Conservation (phyloP, 2,329 filamentous ascomycete genomes). For the Cladosporium austrohemisphaericum region DNA sequence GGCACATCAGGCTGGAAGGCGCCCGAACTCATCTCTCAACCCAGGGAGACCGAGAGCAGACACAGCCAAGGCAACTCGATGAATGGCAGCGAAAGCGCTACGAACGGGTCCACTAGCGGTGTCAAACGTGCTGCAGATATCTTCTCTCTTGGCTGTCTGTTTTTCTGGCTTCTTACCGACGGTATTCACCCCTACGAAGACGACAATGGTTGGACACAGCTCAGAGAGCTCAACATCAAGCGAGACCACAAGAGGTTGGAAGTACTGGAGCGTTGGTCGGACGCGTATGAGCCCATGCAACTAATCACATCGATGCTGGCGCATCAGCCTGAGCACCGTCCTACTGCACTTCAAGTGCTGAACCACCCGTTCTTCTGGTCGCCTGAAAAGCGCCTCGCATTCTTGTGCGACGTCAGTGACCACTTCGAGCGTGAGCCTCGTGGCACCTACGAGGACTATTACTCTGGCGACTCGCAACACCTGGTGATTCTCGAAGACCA, state of each 20-base stretch:
- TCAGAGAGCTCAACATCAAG: constrained; percentile 89
- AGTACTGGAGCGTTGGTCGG: constrained; percentile 57
- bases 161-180: constrained; percentile 95
- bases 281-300: constrained; percentile 81
- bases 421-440: constrained; percentile 91
- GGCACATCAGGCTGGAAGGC: constrained; percentile 96
- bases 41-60: constrained; percentile 42
- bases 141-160: constrained; percentile 95
- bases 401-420: constrained; percentile 94
- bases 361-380: constrained; percentile 97
- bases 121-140: constrained; percentile 96
- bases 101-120: constrained; percentile 56
- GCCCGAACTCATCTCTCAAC: constrained; percentile 75
- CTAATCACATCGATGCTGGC: constrained; percentile 78
- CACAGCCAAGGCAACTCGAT: constrained; percentile 41
- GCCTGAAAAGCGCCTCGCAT: constrained; percentile 79
- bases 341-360: constrained; percentile 74
- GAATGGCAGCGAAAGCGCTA: constrained; percentile 52
- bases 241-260: constrained; percentile 71
- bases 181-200: constrained; percentile 92
- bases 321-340: constrained; percentile 61
- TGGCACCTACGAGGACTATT: constrained; percentile 46
- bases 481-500: constrained; percentile 57
- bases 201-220: constrained; percentile 82
- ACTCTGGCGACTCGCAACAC: constrained; percentile 50